Evolutionary conservation across 345 rosid genomes (phyloP).

Genomic region (Brassica rapa): DNA sequence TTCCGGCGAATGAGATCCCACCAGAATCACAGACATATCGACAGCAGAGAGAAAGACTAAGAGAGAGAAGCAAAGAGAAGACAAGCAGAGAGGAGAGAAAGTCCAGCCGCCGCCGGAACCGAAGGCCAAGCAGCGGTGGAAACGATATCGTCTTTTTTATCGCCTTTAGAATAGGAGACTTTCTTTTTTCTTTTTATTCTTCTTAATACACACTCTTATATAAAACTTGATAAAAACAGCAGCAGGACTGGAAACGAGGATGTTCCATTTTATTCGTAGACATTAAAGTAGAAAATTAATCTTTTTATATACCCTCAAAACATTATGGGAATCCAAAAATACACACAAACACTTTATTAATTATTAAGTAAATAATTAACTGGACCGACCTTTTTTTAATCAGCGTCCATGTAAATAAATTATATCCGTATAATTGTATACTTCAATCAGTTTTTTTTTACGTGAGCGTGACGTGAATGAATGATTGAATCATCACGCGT

Average conservation of each 20-base stretch:
- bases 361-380: constrained; percentile 33
- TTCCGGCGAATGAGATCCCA: no score
- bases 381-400: constrained; percentile 18
- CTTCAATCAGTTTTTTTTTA: constrained; percentile 4
- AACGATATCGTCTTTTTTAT: no score
- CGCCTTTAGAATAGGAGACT: no score
- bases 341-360: constrained; percentile 34
- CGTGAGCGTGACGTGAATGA: background rate
- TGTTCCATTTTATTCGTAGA: constrained; percentile 32
- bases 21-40: no score
- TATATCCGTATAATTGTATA: constrained; percentile 24
- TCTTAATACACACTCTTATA: constrained; percentile 1
- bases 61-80: no score
- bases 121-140: no score
- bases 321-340: constrained; percentile 44
- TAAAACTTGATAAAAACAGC: constrained; percentile 22
- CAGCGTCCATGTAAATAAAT: constrained; percentile 39
- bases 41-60: no score
- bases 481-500: constrained; percentile 48
- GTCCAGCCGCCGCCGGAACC: no score
- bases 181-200: no score
- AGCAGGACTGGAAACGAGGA: constrained; percentile 25
- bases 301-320: constrained; percentile 44
- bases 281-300: constrained; percentile 9
- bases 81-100: no score